Percentiles rank a stretch among this genome's conserved stretches.
These are phyloP conservation scores for Lolium rigidum DNA, from an alignment of 176 grass and related monocot species.

Conservation along the genomic window DNA sequence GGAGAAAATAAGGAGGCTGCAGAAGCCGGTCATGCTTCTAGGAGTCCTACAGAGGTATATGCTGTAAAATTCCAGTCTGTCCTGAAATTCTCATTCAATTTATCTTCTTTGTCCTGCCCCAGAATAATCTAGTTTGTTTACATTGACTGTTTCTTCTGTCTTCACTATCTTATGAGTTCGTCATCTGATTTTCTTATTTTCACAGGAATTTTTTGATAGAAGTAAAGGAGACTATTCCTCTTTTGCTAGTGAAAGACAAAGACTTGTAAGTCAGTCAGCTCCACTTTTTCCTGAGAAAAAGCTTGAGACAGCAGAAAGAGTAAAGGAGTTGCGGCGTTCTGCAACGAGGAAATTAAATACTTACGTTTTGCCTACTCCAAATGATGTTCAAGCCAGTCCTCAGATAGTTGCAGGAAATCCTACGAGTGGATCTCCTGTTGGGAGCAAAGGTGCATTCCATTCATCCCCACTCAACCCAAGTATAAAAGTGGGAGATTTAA, in stretches of 20 bases:
- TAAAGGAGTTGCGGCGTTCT: constrained; percentile 71
- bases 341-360: constrained; percentile 80
- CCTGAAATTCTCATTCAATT: neutral
- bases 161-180: neutral
- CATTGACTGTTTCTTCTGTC: neutral
- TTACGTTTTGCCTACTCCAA: constrained; percentile 86
- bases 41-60: constrained; percentile 67
- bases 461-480: constrained; percentile 81
- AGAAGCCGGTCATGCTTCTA: constrained; percentile 54
- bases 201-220: constrained; percentile 70
- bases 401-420: constrained; percentile 54
- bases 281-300: constrained; percentile 83
- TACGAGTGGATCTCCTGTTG: constrained; percentile 50
- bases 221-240: constrained; percentile 62
- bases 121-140: constrained; percentile 19
- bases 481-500: constrained; percentile 56
- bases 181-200: constrained; percentile 44
- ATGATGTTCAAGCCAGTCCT: constrained; percentile 55
- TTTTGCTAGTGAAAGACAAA: constrained; percentile 46
- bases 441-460: constrained; percentile 52
- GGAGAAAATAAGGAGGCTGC: constrained; percentile 54
- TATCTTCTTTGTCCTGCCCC: neutral
- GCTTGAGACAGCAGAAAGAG: constrained; percentile 61
- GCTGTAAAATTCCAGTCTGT: neutral
- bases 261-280: constrained; percentile 73